Evolutionary conservation across 306 rosid genomes (phyloP), one percentile per base, ranked within the genome.

Genomic region (Cyclanthera cordifolia): DNA sequence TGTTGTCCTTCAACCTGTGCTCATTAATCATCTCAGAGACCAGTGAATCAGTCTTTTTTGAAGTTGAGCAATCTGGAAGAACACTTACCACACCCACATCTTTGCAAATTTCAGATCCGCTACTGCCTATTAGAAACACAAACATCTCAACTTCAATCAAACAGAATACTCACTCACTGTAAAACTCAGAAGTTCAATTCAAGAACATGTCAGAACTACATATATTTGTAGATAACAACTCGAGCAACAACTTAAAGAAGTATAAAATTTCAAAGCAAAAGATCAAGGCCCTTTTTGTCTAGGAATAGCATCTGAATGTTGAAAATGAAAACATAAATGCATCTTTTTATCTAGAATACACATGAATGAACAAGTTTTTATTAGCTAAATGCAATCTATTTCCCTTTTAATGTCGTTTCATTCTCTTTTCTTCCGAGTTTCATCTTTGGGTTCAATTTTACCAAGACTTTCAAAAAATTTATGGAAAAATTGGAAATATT

Each of bases 81-180:
- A 92, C 79, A 52, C 90, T 92, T 78, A 89, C 93, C 74, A 93
- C 88, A 76, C 86, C 95, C 21, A 89, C 98, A 65, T 89, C 89
- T 79, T 93, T 89, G 83, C 84, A 89, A 27, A 79, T 76, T 79
- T 93, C 95, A 76, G 82, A 83, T 73, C 84, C 53, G 64, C 83
- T 78, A 72, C 79, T 84, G 70, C 95, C 98, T 92, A 84, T 39
- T 50, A 63, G 63, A 72, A 32, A 14, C 61, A 43, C 70, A 72
- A 32, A 14, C 61, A 43, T 72, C 25, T 23, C 24, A 55, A 48
- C 11, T 66, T n/a, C 71, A 69, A 66, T 53, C 53, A 46, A 73
- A 51, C 47, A 65, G 45, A 54, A 68, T 9, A 50, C 53, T 25
- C 43, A 43, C 24, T 34, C 54, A 54, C 25, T 21, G 23, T 28